Evolutionary conservation across 2,329 filamentous ascomycete genomes (phyloP).

Genomic region (Ascomycota sp.): DNA sequence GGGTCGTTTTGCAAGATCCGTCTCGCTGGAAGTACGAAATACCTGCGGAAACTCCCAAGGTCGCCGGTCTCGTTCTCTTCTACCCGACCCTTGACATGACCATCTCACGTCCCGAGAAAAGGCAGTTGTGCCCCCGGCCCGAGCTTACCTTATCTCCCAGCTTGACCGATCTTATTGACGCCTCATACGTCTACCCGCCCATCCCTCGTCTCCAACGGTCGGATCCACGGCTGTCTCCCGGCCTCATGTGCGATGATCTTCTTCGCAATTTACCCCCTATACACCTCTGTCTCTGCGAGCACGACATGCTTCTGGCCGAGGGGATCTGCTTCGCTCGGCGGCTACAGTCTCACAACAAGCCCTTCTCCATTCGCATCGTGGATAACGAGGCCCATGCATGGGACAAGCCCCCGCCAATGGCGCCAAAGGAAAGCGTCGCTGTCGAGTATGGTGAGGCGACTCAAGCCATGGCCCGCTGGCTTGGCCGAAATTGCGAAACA

Average conservation of each 20-base stretch:
- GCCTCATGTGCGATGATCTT: slow-evolving; percentile 29
- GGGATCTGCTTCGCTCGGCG: slow-evolving; percentile 38
- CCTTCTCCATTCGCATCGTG: slow-evolving; percentile 19
- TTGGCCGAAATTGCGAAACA: slow-evolving; percentile 15
- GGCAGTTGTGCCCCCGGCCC: slow-evolving; percentile 27
- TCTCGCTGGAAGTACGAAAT: slow-evolving; percentile 16
- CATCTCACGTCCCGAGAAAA: slow-evolving; percentile 29
- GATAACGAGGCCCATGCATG: slow-evolving; percentile 23
- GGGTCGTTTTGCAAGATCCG: slow-evolving; percentile 22
- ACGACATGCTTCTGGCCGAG: slow-evolving; percentile 40
- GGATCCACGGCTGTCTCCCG: slow-evolving; percentile 35
- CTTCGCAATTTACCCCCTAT: slow-evolving; percentile 29
- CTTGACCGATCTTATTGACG: slow-evolving; percentile 40
- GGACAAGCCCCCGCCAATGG: slow-evolving; percentile 23
- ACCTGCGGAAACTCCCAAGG: slow-evolving; percentile 18
- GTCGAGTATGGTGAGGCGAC: slow-evolving; percentile 24
- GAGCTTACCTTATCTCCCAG: slow-evolving; percentile 34
- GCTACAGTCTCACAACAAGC: slow-evolving; percentile 17
- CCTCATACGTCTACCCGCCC: slow-evolving; percentile 34
- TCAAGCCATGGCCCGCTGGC: slow-evolving; percentile 18
- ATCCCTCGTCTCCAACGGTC: slow-evolving; percentile 20
- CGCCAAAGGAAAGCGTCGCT: slow-evolving; percentile 20
- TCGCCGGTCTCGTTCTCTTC: slow-evolving; percentile 33
- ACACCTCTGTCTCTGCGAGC: slow-evolving; percentile 39
- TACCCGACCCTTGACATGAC: slow-evolving; percentile 43